A percentile compares a stretch with the other conserved stretches of the same genome.
These are phyloP conservation scores for Phialemonium atrogriseum DNA, from an alignment of 2,329 filamentous ascomycete genomes.

Conservation along the genomic window DNA sequence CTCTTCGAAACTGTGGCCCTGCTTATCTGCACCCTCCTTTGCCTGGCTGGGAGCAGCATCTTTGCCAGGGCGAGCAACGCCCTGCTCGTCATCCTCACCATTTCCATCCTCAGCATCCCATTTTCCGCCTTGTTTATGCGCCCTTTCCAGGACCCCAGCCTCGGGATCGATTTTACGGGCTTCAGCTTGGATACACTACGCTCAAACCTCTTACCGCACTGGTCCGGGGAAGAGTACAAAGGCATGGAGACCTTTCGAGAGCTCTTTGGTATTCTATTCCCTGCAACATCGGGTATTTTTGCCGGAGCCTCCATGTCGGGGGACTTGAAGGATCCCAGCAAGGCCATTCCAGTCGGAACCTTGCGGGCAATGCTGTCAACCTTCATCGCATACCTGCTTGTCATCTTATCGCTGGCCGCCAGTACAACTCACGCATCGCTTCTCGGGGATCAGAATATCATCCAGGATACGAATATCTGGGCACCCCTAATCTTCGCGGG, in stretches of 20 bases:
- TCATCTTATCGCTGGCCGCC: slow-evolving; percentile 70
- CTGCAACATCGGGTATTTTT: slow-evolving; percentile 56
- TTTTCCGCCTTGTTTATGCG: slow-evolving; percentile 61
- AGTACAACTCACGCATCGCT: slow-evolving; percentile 69
- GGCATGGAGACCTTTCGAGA: slow-evolving; percentile 67
- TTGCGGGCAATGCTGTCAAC: slow-evolving; percentile 70
- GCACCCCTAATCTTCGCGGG: slow-evolving; percentile 66
- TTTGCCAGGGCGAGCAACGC: slow-evolving; percentile 77
- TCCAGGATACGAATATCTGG: slow-evolving; percentile 75
- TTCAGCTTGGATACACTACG: slow-evolving; percentile 60
- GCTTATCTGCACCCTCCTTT: slow-evolving; percentile 63
- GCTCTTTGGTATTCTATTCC: slow-evolving; percentile 80
- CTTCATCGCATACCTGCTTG: slow-evolving; percentile 65
- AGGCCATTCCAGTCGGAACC: slow-evolving; percentile 77
- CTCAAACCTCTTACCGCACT: slow-evolving; percentile 67
- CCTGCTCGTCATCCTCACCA: slow-evolving; percentile 59
- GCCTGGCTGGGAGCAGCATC: slow-evolving; percentile 69
- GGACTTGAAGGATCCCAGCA: slow-evolving; percentile 74
- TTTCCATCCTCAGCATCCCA: slow-evolving; percentile 75
- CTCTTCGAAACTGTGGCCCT: slow-evolving; percentile 66
- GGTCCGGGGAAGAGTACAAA: slow-evolving; percentile 51
- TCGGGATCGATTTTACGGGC: slow-evolving; percentile 70
- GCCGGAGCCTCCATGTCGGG: slow-evolving; percentile 85
- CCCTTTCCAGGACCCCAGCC: slow-evolving; percentile 56
- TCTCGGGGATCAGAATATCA: slow-evolving; percentile 67